Evolutionary conservation across 2,329 filamentous ascomycete species (phyloP).

Genomic region (Pseudocercospora fuligena): DNA sequence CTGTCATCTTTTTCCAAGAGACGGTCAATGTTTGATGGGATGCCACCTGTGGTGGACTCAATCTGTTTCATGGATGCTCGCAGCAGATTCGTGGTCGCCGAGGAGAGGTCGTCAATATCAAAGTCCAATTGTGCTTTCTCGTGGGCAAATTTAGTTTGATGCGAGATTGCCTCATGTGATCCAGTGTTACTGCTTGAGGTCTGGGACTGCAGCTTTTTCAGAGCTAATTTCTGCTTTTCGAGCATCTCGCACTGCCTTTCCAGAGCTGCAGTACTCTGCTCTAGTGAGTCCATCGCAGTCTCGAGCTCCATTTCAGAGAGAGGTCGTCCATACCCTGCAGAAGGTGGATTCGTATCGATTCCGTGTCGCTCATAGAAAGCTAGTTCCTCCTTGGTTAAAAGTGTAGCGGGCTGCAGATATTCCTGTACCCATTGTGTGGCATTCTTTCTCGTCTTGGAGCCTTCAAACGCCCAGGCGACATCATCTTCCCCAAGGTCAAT

Average conservation of each 20-base stretch:
- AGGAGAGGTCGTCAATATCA: slow-evolving; percentile 40
- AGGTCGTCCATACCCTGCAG: slow-evolving; percentile 44
- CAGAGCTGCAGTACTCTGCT: slow-evolving; percentile 67
- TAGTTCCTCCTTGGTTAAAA: slow-evolving; percentile 56
- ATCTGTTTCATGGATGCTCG: slow-evolving; percentile 54
- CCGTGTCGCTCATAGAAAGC: slow-evolving; percentile 46
- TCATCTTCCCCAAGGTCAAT: slow-evolving; percentile 52
- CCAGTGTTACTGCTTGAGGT: slow-evolving; percentile 16
- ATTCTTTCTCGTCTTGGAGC: slow-evolving; percentile 46
- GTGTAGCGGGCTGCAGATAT: slow-evolving; percentile 51
- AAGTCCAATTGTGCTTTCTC: slow-evolving; percentile 51
- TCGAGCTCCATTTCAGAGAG: slow-evolving; percentile 65
- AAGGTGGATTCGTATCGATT: not conserved
- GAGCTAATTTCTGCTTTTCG: slow-evolving; percentile 65
- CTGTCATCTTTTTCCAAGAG: slow-evolving; percentile 61
- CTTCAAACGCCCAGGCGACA: slow-evolving; percentile 54
- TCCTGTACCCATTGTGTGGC: slow-evolving; percentile 53
- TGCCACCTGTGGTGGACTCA: slow-evolving; percentile 49
- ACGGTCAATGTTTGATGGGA: slow-evolving; percentile 60
- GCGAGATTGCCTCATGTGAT: slow-evolving; percentile 15
- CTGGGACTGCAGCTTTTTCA: slow-evolving; percentile 60
- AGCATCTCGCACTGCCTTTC: slow-evolving; percentile 67
- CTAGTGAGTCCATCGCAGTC: slow-evolving; percentile 66
- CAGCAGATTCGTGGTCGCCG: slow-evolving; percentile 41
- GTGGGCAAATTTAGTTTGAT: slow-evolving; percentile 37